phyloP scores from a whole-genome alignment of 2,329 filamentous ascomycete genomes.

The Cyclaneusma minus region DNA sequence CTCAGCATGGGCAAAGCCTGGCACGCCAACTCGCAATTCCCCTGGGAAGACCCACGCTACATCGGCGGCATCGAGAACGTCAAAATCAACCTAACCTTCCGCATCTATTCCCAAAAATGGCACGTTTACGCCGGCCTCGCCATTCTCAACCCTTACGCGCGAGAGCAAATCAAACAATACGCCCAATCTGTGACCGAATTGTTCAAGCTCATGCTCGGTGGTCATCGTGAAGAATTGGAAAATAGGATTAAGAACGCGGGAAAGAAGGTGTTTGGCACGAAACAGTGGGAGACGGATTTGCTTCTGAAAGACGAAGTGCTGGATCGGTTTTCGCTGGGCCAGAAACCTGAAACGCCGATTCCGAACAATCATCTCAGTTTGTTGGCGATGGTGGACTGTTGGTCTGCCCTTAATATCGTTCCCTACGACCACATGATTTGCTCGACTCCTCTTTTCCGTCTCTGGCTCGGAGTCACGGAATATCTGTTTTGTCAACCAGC shows the following conservation, averaged over 20 bases:
- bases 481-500: conserved; percentile 77
- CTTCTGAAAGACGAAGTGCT: conserved; percentile 68
- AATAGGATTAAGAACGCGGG: conserved; percentile 67
- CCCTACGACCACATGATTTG: conserved; percentile 99
- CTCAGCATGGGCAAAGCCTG: conserved; percentile 96
- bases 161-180: conserved; percentile 87
- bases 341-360: conserved; percentile 36
- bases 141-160: conserved; percentile 87
- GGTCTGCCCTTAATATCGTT: conserved; percentile 83
- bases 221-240: conserved; percentile 59
- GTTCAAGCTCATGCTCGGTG: conserved; percentile 92
- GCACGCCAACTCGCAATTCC: conserved; percentile 89
- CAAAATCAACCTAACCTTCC: conserved; percentile 94
- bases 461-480: conserved; percentile 95
- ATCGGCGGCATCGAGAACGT: conserved; percentile 97
- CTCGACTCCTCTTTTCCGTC: conserved; percentile 88
- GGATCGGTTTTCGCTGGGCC: conserved; percentile 74
- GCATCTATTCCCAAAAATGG: conserved; percentile 98
- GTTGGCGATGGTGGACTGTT: conserved; percentile 95
- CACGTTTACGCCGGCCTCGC: conserved; percentile 96
- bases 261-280: conserved; percentile 45
- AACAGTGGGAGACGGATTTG: conserved; percentile 43
- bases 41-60: conserved; percentile 93
- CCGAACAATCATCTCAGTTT: conserved; percentile 91
- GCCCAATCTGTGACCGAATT: conserved; percentile 82